Conservation (phyloP, 2,329 filamentous ascomycete genomes). For the Clonostachys sp. region DNA sequence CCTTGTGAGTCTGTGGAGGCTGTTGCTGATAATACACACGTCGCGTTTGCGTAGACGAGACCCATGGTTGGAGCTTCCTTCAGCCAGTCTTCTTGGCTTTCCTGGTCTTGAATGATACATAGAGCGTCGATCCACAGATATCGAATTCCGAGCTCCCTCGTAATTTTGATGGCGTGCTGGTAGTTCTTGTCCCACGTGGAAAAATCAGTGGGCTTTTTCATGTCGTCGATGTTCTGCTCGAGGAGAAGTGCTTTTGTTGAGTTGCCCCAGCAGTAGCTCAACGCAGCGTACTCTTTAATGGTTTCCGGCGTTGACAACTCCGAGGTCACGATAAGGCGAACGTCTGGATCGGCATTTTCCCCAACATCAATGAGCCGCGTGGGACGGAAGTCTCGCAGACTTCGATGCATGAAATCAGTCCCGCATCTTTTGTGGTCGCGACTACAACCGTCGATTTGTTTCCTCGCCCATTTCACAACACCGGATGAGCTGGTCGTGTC, state of each 20-base stretch:
- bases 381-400: not conserved
- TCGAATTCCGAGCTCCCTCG: not conserved
- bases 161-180: slow-evolving; percentile 1
- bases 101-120: slow-evolving; percentile 1
- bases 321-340: not conserved
- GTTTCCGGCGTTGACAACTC: not conserved
- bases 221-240: not conserved
- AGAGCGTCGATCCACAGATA: slow-evolving; percentile 4
- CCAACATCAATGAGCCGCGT: not conserved
- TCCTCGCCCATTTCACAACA: too few species aligned
- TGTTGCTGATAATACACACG: not conserved
- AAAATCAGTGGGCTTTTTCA: not conserved
- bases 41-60: not conserved
- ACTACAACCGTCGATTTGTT: too few species aligned
- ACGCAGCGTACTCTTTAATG: not conserved
- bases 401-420: too few species aligned
- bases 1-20: not conserved
- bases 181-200: not conserved
- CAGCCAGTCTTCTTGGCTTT: slow-evolving; percentile 1
- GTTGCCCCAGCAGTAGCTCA: slow-evolving; percentile 3
- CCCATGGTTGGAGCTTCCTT: slow-evolving; percentile 1
- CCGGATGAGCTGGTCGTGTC: too few species aligned
- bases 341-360: not conserved
- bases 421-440: too few species aligned
- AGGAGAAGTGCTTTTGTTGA: not conserved